Evolutionary conservation across 1,284 basidiomycete genomes (phyloP), one percentile per base, ranked within the genome.

Genomic region (Golubevia sp.): DNA sequence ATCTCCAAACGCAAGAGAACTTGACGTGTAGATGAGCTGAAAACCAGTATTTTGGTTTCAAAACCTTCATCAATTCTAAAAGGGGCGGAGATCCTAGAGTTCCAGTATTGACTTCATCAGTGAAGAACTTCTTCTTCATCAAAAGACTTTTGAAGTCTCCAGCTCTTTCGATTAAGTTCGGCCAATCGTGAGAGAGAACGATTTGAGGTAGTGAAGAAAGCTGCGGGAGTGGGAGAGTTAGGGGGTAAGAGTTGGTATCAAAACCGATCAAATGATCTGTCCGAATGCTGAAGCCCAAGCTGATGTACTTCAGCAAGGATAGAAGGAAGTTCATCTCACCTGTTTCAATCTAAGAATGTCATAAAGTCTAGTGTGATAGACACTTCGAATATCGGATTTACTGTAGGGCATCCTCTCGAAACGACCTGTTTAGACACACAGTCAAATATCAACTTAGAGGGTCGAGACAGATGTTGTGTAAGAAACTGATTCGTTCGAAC

Each of bases 151-250:
- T 75, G 1, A 89, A 85, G 78, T 98, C 88, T 6, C 96, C 95
- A 71, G 93, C 87, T 21, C 90, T 89, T 63, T 91, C 92, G 67
- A 99, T 95, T 0, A 88, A 88, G 55, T 90, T 88, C 0, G 97
- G 97, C 97, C 96, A 99, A 85, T 99, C 96, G 82, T 99, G 97
- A 1, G 94, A 97, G 21, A 99, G 86, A 84, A 97, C 92, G 30
- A 98, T 88, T 49, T 90, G 86, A 0, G 89, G 52, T 83, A 62
- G 53, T 0, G 58, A 62, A 13, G 24, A 85, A 3, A 89, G 86
- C 23, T 91, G 86, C 90, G 92, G 62, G 11, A 23, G 7, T 6
- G 62, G 38, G 63, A 54, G 60, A 48, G 60, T 56, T 4, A 64
- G 59, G 30, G 56, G 71, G 59, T 54, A 53, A n/a, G 24, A 51